phyloP scores from a whole-genome alignment of 2,329 filamentous ascomycete species.

The Penicillium sp. region DNA sequence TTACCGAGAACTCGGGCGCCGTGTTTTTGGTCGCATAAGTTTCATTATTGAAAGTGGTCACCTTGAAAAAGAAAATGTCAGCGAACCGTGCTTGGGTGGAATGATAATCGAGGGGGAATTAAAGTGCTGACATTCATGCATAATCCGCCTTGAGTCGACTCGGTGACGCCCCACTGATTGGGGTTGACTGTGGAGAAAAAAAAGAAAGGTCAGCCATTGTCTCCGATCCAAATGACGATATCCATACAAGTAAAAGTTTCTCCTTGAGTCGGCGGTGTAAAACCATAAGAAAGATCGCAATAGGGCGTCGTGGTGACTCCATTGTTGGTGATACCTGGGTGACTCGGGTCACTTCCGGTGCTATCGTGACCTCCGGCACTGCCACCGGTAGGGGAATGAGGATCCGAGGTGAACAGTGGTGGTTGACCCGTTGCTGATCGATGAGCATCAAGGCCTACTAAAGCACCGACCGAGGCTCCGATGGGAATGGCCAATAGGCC shows the following conservation, averaged over 20 bases:
- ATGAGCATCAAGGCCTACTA: conserved; percentile 47
- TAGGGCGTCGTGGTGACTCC: conserved; percentile 34
- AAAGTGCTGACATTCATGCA: conserved; percentile 50
- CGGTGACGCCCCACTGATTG: conserved; percentile 50
- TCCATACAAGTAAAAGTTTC: conserved; percentile 48
- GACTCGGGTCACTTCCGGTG: conserved; percentile 12
- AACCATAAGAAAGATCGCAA: conserved; percentile 45
- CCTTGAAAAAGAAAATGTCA: conserved; percentile 30
- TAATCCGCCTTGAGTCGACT: conserved; percentile 36
- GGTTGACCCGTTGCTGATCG: conserved; percentile 41
- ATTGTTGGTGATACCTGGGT: conserved; percentile 26
- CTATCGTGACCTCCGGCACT: conserved; percentile 4
- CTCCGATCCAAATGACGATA: too few relatives aligned
- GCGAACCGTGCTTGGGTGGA: background rate
- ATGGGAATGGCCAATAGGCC: conserved; percentile 48
- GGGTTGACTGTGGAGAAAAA: conserved; percentile 45
- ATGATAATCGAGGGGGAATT: background rate
- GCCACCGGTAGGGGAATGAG: conserved; percentile 6
- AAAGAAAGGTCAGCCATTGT: too few relatives aligned
- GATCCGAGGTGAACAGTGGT: conserved; percentile 42
- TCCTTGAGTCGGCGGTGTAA: conserved; percentile 42
- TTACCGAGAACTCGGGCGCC: conserved; percentile 49
- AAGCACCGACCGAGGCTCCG: conserved; percentile 46
- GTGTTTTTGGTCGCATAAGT: conserved; percentile 46
- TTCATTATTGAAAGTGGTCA: conserved; percentile 48